Percentiles rank a stretch among this genome's conserved stretches.
Conservation (phyloP, 768 basidiomycete genomes). For the Asterophora lycoperdoides region DNA sequence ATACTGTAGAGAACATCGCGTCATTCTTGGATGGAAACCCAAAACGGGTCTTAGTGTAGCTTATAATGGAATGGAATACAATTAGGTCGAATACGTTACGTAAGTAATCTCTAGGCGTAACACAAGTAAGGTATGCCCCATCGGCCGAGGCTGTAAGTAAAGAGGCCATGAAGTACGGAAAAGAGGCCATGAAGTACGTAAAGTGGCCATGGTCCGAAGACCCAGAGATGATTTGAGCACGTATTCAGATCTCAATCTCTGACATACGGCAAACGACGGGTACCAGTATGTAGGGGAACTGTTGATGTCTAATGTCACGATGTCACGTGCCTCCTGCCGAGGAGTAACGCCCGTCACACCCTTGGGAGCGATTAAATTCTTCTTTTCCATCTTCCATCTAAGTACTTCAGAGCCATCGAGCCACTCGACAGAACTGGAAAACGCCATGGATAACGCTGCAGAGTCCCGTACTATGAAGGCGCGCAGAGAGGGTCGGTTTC, state of each 20-base stretch:
- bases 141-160: too few relatives aligned
- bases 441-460: constrained; percentile 37
- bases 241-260: too few relatives aligned
- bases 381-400: constrained; percentile 28
- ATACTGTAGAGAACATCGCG: constrained; percentile 57
- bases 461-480: constrained; percentile 72
- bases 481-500: constrained; percentile 61
- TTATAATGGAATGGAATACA: too few relatives aligned
- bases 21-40: constrained; percentile 47
- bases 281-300: too few relatives aligned
- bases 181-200: too few relatives aligned
- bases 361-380: constrained; percentile 24
- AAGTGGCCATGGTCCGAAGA: too few relatives aligned
- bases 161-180: too few relatives aligned
- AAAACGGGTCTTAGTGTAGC: constrained; percentile 4
- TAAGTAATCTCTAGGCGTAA: too few relatives aligned
- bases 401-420: constrained; percentile 19
- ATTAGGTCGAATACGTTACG: too few relatives aligned
- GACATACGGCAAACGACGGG: too few relatives aligned
- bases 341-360: constrained; percentile 26
- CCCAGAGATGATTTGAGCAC: too few relatives aligned
- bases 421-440: constrained; percentile 19
- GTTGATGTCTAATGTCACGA: constrained; percentile 16
- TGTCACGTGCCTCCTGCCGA: constrained; percentile 24
- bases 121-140: too few relatives aligned